Evolutionary conservation across 2,329 filamentous ascomycete species (phyloP), one percentile per base, ranked within the genome.

Genomic region (Ceratocystis smalleyi): DNA sequence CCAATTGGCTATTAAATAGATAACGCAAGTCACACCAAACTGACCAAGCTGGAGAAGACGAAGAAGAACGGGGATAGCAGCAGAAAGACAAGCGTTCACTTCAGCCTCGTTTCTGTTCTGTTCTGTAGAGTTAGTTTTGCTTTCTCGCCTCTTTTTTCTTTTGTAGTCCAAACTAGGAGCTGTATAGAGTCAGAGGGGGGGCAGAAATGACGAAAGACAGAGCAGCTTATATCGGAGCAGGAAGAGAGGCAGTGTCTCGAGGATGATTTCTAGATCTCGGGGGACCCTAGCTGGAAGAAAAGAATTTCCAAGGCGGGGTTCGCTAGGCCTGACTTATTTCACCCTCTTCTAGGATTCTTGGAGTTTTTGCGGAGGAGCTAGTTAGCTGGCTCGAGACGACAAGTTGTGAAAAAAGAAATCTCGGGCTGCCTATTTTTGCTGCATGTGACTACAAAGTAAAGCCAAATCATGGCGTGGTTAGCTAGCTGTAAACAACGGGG

Each of bases 401-500:
- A 57, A 57, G 54, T 17, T 57, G 54, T 57, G n/a, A n/a, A 35
- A n/a, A 57, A 57, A 55, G 35, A 35, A 35, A 17, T 57, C 5
- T 57, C 54, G 12, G 54, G 17, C 54, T 10, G 54, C n/a, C 24
- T 57, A 57, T 22, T 40, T 40, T 40, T 15, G 12, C 35, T n/a
- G 15, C n/a, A 24, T 51, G 6, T 24, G n/a, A n/a, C 54, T 57
- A 24, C 17, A 35, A 27, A 35, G 54, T 30, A 57, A 57, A 57
- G 15, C 27, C 54, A 57, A 40, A 19, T 19, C n/a, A 57, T 57
- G 54, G 54, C 54, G 54, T 57, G 54, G 54, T 57, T 30, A 57
- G 27, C 47, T 51, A 49, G 45, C 27, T 57, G 30, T 8, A 30
- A 35, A 17, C 30, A 35, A 15, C 24, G 15, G 54, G 22, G 22